Conservation (phyloP, 208 protist genomes). For the Tritrichomonas musculus region DNA sequence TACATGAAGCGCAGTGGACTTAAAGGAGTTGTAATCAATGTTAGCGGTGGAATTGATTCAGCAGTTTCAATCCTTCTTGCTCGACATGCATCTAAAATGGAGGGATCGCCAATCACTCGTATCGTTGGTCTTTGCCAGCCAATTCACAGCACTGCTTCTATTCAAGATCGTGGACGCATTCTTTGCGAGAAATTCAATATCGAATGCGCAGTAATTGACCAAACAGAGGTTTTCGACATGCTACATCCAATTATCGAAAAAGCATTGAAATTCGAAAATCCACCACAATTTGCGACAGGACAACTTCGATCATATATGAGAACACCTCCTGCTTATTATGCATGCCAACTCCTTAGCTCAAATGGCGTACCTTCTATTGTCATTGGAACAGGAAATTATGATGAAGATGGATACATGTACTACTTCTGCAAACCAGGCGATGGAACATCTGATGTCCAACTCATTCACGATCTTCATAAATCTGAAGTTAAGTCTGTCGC, state of each 20-base stretch:
- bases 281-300: neutral
- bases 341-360: neutral
- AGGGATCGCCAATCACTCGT: neutral
- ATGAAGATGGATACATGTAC: slow-evolving; percentile 4
- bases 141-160: neutral
- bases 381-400: slow-evolving; percentile 22
- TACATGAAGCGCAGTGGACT: neutral
- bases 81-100: neutral
- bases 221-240: neutral
- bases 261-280: neutral
- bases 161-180: neutral
- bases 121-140: neutral
- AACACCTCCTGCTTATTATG: neutral
- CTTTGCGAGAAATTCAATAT: neutral
- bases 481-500: slow-evolving; percentile 2
- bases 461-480: slow-evolving; percentile 30
- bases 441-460: slow-evolving; percentile 25
- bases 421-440: slow-evolving; percentile 31
- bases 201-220: neutral
- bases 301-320: neutral
- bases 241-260: neutral
- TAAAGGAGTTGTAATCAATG: neutral
- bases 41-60: neutral
- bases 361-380: neutral
- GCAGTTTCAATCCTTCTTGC: neutral